Base-by-base conservation (phyloP, 805 yeast genomes). In the Lachancea sp. region DNA sequence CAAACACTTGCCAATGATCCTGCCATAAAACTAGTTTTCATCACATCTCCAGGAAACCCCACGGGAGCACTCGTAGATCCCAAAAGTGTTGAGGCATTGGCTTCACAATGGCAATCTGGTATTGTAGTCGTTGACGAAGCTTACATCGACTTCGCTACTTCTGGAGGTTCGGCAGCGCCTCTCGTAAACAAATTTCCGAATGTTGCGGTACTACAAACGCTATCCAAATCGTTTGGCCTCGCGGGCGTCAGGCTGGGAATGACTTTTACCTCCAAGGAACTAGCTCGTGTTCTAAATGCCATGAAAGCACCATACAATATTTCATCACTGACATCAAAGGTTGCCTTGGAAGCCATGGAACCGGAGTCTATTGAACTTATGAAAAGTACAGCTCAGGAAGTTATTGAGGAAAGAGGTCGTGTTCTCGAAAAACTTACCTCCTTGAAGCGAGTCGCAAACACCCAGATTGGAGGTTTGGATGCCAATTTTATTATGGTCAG, bases 21-120 rank as follows among this genome's bases (percentile, higher is more conserved):
- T 0, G 38, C 62, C 3, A 82, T 90, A 51, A 89, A 88, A 55
- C 55, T 92, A 44, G 70, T 83, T 2, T 90, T 86, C 58, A 65
- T 90, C 46, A 90, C 97, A 12, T 84, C 97, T 1, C 98, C 98
- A 8, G 98, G 98, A 28, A 92, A 92, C 60, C 98, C 98, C 26
- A 90, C 98, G 0, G 96, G 83, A 8, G 73, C 77, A 22, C 65
- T 75, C 34, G 60, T 90, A 33, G 67, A 72, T 15, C 67, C 71
- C 6, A 59, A 57, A 0, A 65, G 75, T 30, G 65, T 88, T 29
- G 65, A 70, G 36, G 56, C 68, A 40, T 54, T 84, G 2, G 56
- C 81, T 40, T 47, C 62, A 3, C 65, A 69, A 30, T 64, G 64
- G 40, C 80, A 86, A 80, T 78, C 80, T 50, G 95, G 94, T 4